Evolutionary conservation across 73 alveolate genomes (phyloP).

Genomic region (Paramecium octaurelia): DNA sequence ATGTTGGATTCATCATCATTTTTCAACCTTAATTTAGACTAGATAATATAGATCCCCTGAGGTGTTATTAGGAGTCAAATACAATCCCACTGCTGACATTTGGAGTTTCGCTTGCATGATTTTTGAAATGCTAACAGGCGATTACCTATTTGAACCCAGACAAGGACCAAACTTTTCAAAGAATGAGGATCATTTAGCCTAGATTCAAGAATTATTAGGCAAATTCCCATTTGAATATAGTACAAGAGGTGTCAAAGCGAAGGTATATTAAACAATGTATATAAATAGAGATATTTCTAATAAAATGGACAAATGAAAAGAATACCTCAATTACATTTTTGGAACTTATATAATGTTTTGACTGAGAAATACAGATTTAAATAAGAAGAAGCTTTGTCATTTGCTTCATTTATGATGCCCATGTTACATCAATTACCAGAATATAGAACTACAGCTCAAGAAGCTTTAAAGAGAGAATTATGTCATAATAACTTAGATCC

Average conservation of each 20-base stretch:
- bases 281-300: constrained; percentile 39
- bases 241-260: constrained; percentile 67
- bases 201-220: constrained; percentile 79
- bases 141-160: constrained; percentile 93
- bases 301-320: constrained; percentile 45
- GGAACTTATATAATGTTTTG: constrained; percentile 44
- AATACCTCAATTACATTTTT: constrained; percentile 38
- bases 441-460: constrained; percentile 57
- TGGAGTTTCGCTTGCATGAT: constrained; percentile 97
- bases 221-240: constrained; percentile 74
- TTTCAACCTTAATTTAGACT: constrained; percentile 90
- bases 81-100: constrained; percentile 90
- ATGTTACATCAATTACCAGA: constrained; percentile 60
- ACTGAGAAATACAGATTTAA: constrained; percentile 57
- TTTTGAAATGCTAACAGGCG: constrained; percentile 97
- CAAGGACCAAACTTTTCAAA: constrained; percentile 67
- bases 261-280: not conserved
- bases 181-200: constrained; percentile 86
- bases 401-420: constrained; percentile 56
- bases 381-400: constrained; percentile 53
- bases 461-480: constrained; percentile 7
- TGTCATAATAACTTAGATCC: not conserved
- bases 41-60: constrained; percentile 74
- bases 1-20: constrained; percentile 93
- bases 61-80: constrained; percentile 84